Conservation (phyloP, 805 yeast genomes). For the Schwanniomyces yamadae region DNA sequence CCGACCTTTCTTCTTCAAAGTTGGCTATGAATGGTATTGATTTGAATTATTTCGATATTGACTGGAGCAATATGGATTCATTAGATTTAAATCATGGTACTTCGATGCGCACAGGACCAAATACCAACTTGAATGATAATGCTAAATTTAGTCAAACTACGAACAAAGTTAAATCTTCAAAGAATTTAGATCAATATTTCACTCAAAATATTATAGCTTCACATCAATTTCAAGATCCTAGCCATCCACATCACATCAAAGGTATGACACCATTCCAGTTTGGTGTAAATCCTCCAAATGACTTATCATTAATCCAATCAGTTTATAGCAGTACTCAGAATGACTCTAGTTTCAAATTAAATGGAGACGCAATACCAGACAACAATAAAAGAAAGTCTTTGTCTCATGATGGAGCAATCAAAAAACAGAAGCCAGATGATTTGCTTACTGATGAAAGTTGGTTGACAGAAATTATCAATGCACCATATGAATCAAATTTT, state of each 20-base stretch:
- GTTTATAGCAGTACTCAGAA: slow-evolving; percentile 1
- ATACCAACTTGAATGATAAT: background rate
- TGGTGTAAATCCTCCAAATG: slow-evolving; percentile 23
- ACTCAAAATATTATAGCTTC: slow-evolving; percentile 17
- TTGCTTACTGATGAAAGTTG: slow-evolving; percentile 41
- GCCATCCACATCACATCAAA: slow-evolving; percentile 39
- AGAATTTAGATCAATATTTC: slow-evolving; percentile 16
- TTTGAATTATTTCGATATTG: slow-evolving; percentile 31
- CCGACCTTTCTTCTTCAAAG: slow-evolving; percentile 31
- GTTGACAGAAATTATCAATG: slow-evolving; percentile 67
- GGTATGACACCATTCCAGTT: slow-evolving; percentile 41
- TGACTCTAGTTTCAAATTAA: slow-evolving; percentile 1
- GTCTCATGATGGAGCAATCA: background rate
- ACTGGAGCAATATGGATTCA: slow-evolving; percentile 28
- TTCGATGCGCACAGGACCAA: no score
- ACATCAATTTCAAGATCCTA: slow-evolving; percentile 34
- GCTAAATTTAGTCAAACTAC: background rate
- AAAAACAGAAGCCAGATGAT: slow-evolving; percentile 7
- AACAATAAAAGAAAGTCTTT: slow-evolving; percentile 1
- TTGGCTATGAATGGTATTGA: slow-evolving; percentile 36
- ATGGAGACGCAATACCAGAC: slow-evolving; percentile 1
- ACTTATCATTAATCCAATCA: slow-evolving; percentile 7
- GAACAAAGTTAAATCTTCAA: slow-evolving; percentile 9
- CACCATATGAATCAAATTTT: slow-evolving; percentile 62
- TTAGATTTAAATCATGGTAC: slow-evolving; percentile 15